phyloP scores from a whole-genome alignment of 495 filamentous ascomycete genomes.

The Emericellopsis terricola region DNA sequence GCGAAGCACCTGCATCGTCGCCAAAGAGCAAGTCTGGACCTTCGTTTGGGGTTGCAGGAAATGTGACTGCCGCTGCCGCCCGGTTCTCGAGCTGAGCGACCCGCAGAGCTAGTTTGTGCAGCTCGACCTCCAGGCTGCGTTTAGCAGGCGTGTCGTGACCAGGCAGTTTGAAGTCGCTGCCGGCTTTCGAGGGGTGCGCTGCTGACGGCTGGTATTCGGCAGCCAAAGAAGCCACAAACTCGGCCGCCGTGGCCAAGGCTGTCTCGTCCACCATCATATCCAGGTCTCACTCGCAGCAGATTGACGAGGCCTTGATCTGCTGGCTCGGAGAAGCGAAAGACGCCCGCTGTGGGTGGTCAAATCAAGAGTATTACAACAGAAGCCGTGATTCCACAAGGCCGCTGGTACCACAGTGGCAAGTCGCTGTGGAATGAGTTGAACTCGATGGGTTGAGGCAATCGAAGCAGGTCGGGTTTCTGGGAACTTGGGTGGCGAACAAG shows the following conservation, averaged over 20 bases:
- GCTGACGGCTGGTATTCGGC: constrained; percentile 17
- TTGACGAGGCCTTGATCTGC: neutral
- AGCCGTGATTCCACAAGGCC: no score
- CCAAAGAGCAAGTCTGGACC: constrained; percentile 32
- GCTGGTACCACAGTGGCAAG: no score
- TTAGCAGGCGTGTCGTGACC: constrained; percentile 46
- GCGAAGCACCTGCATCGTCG: constrained; percentile 17
- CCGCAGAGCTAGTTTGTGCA: constrained; percentile 46
- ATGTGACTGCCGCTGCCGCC: constrained; percentile 33
- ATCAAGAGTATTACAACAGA: no score
- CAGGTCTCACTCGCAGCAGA: constrained; percentile 3
- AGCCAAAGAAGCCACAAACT: constrained; percentile 45
- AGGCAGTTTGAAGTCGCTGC: constrained; percentile 35
- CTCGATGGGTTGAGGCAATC: no score
- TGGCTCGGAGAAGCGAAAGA: no score
- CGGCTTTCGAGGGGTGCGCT: constrained; percentile 10
- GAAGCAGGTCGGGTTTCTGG: no score
- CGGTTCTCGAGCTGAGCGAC: constrained; percentile 52
- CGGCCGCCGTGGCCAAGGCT: constrained; percentile 41
- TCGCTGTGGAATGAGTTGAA: no score
- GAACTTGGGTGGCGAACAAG: no score
- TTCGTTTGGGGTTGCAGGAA: constrained; percentile 48
- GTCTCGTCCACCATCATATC: constrained; percentile 38
- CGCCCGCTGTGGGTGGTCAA: no score
- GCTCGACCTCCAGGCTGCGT: constrained; percentile 47